Evolutionary conservation across 768 basidiomycete species (phyloP), one percentile per base, ranked within the genome.

Genomic region (Serpula lacrymans): DNA sequence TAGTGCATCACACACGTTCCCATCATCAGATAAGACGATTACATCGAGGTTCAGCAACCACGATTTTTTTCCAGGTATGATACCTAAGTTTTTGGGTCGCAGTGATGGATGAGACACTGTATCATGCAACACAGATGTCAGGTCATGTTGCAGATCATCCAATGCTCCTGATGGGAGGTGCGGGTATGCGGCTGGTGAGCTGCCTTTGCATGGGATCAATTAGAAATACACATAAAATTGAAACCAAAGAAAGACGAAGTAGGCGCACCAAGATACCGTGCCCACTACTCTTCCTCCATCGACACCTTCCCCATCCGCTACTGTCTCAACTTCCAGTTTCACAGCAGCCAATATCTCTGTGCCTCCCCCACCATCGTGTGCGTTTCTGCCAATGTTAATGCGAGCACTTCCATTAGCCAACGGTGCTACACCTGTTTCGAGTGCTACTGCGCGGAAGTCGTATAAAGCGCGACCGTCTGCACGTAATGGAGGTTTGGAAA

Each of bases 401-500:
- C 77, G 74, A 5, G 88, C 88, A 47, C 88, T 91, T 5, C 91
- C 91, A 45, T 93, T 91, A 14, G 90, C 84, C 5, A 89, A 73
- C 5, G 88, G 86, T 12, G 81, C 79, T 2, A 86, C 74, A 16
- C 84, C 86, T 0, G 87, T 88, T 62, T 88, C 82, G 21, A 94
- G 75, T 6, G 77, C 67, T 16, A 93, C 71, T 0, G 74, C 63
- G 21, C 91, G 73, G 51, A 76, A 92, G 47, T 87, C 82, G 25
- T 70, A 60, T 1, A 85, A 68, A 5, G 67, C 53, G 14, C 91
- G 83, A 1, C 89, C 89, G 57, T 94, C 91, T 4, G 77, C 71
- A 37, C 91, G 84, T n/a, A 80, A 64, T 2, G 88, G 78, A 2
- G 76, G 71, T 33, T 62, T 57, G 1, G 76, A 70, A 14, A 76